phyloP scores from a whole-genome alignment of 495 filamentous ascomycete genomes.

The Penicillium soppii region DNA sequence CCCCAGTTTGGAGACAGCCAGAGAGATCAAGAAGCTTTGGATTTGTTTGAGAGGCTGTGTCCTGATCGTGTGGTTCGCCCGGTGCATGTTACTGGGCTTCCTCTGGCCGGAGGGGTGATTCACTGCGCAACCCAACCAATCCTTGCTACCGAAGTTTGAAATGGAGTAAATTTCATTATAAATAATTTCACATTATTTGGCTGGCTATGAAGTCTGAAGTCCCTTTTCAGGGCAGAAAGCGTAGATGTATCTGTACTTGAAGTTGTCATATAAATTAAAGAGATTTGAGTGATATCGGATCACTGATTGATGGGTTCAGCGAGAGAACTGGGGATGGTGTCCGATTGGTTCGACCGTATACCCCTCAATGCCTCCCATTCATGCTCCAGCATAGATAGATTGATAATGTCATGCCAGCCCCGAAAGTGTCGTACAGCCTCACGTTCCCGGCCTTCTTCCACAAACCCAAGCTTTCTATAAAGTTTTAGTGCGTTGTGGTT shows the following conservation, averaged over 20 bases:
- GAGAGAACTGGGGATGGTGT: neutral
- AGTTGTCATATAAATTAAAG: too few species aligned
- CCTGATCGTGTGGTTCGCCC: slow-evolving; percentile 10
- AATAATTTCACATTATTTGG: too few species aligned
- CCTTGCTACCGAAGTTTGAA: neutral
- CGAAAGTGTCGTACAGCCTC: slow-evolving; percentile 43
- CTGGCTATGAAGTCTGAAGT: too few species aligned
- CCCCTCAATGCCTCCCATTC: slow-evolving; percentile 36
- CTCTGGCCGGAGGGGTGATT: slow-evolving; percentile 18
- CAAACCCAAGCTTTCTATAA: slow-evolving; percentile 50
- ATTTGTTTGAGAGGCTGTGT: slow-evolving; percentile 9
- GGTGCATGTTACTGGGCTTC: slow-evolving; percentile 9
- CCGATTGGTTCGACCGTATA: neutral
- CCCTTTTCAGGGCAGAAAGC: too few species aligned
- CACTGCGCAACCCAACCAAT: slow-evolving; percentile 25
- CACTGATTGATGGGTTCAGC: neutral
- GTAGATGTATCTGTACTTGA: too few species aligned
- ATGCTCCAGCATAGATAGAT: slow-evolving; percentile 44
- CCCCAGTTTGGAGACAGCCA: slow-evolving; percentile 20
- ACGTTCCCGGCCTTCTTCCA: slow-evolving; percentile 45
- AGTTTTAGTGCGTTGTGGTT: slow-evolving; percentile 43
- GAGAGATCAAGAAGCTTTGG: slow-evolving; percentile 14
- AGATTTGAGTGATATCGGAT: too few species aligned
- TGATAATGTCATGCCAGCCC: slow-evolving; percentile 42
- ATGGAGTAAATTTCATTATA: too few species aligned